phyloP scores from a whole-genome alignment of 768 basidiomycete species.

The Trametes maxima region DNA sequence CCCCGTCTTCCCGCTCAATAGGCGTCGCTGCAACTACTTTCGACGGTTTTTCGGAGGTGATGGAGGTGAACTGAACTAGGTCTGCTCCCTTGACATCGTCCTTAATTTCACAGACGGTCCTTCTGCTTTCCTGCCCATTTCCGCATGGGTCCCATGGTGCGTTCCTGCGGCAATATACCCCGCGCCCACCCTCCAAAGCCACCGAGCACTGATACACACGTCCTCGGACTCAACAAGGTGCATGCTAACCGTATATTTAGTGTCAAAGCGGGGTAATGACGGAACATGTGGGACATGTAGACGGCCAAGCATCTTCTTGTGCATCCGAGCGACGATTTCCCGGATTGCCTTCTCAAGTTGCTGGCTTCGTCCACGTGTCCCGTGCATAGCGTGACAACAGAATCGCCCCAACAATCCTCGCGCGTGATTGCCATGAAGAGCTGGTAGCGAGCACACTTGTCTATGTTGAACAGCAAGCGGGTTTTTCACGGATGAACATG shows the following conservation, averaged over 20 bases:
- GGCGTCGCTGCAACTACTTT: background rate
- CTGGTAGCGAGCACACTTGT: background rate
- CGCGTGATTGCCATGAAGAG: background rate
- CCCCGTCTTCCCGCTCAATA: background rate
- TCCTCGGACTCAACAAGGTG: constrained; percentile 1
- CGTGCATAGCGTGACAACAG: background rate
- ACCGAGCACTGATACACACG: background rate
- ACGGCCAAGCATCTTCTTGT: background rate
- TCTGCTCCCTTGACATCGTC: background rate
- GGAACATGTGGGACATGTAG: background rate
- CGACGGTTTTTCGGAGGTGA: background rate
- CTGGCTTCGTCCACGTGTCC: constrained; percentile 2
- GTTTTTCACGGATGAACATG: constrained; percentile 6
- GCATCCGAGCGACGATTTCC: constrained; percentile 1
- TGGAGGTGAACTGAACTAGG: background rate
- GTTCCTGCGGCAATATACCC: background rate
- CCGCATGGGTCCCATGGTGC: constrained; percentile 9
- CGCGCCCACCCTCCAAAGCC: background rate
- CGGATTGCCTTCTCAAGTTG: background rate
- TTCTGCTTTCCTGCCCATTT: constrained; percentile 9
- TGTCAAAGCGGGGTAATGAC: constrained; percentile 3
- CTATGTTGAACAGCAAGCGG: background rate
- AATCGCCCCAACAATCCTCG: background rate
- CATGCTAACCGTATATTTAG: background rate
- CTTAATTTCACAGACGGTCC: background rate